Base-by-base conservation (phyloP, 139 green algal species). In the Picochlorum costavermella region DNA sequence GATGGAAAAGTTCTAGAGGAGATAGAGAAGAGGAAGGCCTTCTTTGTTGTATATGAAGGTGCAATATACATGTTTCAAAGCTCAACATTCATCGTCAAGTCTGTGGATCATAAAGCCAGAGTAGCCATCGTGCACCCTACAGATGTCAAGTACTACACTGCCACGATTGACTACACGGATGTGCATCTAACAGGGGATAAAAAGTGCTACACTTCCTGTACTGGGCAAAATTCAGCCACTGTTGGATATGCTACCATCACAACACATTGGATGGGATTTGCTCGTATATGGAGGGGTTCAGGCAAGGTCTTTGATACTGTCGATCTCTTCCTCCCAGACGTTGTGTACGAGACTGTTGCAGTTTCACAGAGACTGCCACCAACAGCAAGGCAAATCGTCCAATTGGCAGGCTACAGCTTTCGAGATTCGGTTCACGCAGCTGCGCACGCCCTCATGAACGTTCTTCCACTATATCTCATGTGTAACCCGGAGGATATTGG, bases 71-170 rank as follows among this genome's bases (percentile, higher is more conserved):
- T 96, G 73, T 81, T 87, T 60, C 85, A 90, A 78, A 90, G 90
- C 2, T 68, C 75, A 30, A 88, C 88, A n/a, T 96, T 89, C 74
- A 71, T 97, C 48, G 94, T 87, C 78, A 86, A 76, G 14, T 70
- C 68, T 50, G 72, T 98, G 43, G 82, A 96, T 70, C 65, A 97
- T 46, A 68, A 66, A 17, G 68, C 64, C 10, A 69, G 69, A 25
- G 71, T 94, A 36, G 92, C 90, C 1, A 50, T 77, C 3, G 91
- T 96, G 30, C 53, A 77, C 4, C 77, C 76, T 5, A 83, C 78
- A 1, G 82, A 92, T 64, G 65, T 96, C 30, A 89, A 90, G 66
- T 97, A 97, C 75, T 97, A 92, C 83, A 97, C 91, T 30, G 50
- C 30, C 43, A 44, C 60, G 45, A 69, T 76, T 20, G 70, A 76